Evolutionary conservation across 2,329 filamentous ascomycete genomes (phyloP).

Genomic region (Aspergillus bombycis): DNA sequence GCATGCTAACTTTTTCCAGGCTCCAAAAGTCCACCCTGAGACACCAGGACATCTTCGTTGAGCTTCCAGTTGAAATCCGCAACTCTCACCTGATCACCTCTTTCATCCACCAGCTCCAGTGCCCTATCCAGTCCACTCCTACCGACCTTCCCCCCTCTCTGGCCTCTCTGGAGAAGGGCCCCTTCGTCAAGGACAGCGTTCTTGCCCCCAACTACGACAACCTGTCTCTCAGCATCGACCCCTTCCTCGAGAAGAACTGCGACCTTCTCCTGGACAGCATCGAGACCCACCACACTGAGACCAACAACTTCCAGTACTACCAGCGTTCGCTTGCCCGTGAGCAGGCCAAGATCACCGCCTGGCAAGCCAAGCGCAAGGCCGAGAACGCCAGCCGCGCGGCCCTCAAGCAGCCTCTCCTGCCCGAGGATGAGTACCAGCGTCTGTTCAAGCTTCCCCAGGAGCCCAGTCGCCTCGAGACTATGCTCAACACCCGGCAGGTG

Average conservation of each 20-base stretch:
- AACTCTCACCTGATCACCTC: constrained; percentile 97
- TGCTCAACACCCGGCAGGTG: constrained; percentile 93
- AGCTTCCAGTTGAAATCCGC: constrained; percentile 86
- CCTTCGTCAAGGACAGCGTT: constrained; percentile 61
- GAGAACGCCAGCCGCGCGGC: constrained; percentile 85
- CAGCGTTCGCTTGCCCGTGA: constrained; percentile 91
- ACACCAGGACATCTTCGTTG: constrained; percentile 90
- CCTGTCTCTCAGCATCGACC: constrained; percentile 91
- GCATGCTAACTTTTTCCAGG: constrained; percentile 52
- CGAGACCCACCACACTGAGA: constrained; percentile 96
- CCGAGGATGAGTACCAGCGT: constrained; percentile 97
- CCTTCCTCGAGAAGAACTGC: constrained; percentile 97
- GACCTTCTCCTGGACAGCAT: constrained; percentile 95
- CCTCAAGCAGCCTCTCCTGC: constrained; percentile 84
- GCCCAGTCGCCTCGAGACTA: constrained; percentile 87
- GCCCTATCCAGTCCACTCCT: constrained; percentile 65
- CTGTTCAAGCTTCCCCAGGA: constrained; percentile 97
- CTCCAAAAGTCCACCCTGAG: constrained; percentile 92
- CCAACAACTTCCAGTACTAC: constrained; percentile 99
- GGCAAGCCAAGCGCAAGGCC: constrained; percentile 95
- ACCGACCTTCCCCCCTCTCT: constrained; percentile 78
- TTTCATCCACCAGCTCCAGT: constrained; percentile 89
- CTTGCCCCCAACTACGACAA: constrained; percentile 87
- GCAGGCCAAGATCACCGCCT: constrained; percentile 93
- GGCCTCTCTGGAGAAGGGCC: constrained; percentile 71